Conservation (phyloP, 768 basidiomycete genomes). For the Pisolithus tinctorius region DNA sequence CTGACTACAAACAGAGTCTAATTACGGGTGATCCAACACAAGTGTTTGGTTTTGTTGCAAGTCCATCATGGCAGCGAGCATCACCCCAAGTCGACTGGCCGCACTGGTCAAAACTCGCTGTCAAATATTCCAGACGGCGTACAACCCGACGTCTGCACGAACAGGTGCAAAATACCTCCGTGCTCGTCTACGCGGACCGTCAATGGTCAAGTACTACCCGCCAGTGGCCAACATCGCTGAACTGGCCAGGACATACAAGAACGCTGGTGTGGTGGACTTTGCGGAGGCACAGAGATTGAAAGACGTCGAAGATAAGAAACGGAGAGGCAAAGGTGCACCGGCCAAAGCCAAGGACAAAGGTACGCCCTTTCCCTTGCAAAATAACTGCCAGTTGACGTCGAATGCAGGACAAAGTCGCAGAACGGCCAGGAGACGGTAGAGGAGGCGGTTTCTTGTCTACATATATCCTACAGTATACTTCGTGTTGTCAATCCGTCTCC, state of each 20-base stretch:
- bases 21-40: background rate
- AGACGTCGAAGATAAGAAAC: conserved; percentile 62
- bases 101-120: conserved; percentile 61
- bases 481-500: conserved; percentile 13
- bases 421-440: conserved; percentile 37
- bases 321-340: conserved; percentile 78
- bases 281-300: conserved; percentile 60
- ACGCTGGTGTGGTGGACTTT: conserved; percentile 54
- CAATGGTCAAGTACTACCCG: conserved; percentile 84
- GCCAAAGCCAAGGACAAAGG: conserved; percentile 71
- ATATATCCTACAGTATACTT: no score
- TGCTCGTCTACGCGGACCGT: conserved; percentile 72
- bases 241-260: conserved; percentile 46
- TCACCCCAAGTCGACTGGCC: conserved; percentile 47
- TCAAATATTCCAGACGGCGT: conserved; percentile 78
- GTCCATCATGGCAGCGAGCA: conserved; percentile 22
- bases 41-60: background rate
- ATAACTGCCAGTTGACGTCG: background rate
- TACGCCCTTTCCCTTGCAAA: conserved; percentile 23
- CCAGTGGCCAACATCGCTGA: conserved; percentile 46
- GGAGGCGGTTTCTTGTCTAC: background rate
- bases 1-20: no score
- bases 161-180: conserved; percentile 93
- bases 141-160: conserved; percentile 75
- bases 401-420: conserved; percentile 47